Base-by-base conservation (phyloP, 208 protist genomes). In the Tritrichomonas foetus region DNA sequence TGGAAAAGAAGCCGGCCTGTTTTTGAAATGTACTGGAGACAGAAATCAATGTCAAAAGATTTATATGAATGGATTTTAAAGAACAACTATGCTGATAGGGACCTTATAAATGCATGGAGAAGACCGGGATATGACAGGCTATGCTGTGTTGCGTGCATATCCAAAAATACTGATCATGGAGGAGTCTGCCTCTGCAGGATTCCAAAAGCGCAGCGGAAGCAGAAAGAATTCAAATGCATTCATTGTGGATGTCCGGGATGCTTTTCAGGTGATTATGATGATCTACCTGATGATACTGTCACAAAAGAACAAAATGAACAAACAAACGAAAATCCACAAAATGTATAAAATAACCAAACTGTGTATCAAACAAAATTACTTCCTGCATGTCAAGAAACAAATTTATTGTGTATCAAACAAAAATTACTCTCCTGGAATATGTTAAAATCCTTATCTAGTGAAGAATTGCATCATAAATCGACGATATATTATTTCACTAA, bases 31-130 rank as follows among this genome's bases (percentile, higher is more conserved):
- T 5, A 33, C 33, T 89, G 47, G 14, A 89, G 57, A 39, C 33
- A 57, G 1, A 0, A 89, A 39, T 57, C 41, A 39, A 89, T 89
- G 47, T 89, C 78, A 22, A 89, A 89, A 61, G 47, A 89, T 57
- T 39, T 89, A 39, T 89, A 89, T 50, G 78, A 89, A 57, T 89
- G 78, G 78, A 89, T 89, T 16, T 16, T 89, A 5, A 89, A 47
- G 30, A 25, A 89, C 3, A 47, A 47, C 0, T 89, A 89, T 89
- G 78, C 78, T 27, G 78, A 89, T 57, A 25, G 47, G 8, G 47
- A 89, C 5, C 30, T 89, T 33, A 89, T 89, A 11, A 47, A 89
- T 39, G 9, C 9, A 1, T 89, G 78, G 78, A 25, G 78, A 61
- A 89, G 57, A 39, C 78, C 78, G 0, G 78, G 78, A 27, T 89